Evolutionary conservation across 176 grass and related monocot genomes (phyloP).

Genomic region (Panicum miliaceum): DNA sequence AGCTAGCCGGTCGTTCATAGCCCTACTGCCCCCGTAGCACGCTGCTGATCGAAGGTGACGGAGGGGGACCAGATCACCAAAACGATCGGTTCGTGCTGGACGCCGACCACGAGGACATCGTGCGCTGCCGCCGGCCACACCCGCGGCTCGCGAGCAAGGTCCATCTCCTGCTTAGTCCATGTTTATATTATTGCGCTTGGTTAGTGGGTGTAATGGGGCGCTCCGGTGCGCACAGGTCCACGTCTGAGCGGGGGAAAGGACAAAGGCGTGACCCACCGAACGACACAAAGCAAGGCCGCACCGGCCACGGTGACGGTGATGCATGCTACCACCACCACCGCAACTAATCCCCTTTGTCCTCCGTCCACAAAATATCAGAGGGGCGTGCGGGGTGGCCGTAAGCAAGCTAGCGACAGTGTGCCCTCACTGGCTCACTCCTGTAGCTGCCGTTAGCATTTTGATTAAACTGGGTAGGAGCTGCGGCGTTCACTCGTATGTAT

Average conservation of each 20-base stretch:
- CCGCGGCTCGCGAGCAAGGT: neutral
- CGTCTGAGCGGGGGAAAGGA: neutral
- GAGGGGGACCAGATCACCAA: neutral
- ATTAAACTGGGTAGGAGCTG: neutral
- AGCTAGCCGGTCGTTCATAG: neutral
- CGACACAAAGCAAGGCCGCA: neutral
- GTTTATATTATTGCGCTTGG: neutral
- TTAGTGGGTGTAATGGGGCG: neutral
- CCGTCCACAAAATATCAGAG: slow-evolving; percentile 28
- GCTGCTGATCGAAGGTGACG: neutral
- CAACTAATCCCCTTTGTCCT: slow-evolving; percentile 4
- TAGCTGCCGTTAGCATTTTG: neutral
- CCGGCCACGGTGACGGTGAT: slow-evolving; percentile 30
- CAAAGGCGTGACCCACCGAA: slow-evolving; percentile 17
- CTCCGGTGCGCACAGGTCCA: slow-evolving; percentile 6
- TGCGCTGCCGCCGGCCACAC: slow-evolving; percentile 44
- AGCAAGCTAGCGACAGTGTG: neutral
- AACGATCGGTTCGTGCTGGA: neutral
- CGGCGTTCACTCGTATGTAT: neutral
- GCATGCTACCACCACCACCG: neutral
- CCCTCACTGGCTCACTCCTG: neutral
- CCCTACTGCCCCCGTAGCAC: neutral
- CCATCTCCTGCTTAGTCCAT: neutral
- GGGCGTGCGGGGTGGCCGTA: neutral
- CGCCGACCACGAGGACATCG: slow-evolving; percentile 45